Evolutionary conservation across 2,329 filamentous ascomycete genomes (phyloP).

Genomic region (Alternaria triticina): DNA sequence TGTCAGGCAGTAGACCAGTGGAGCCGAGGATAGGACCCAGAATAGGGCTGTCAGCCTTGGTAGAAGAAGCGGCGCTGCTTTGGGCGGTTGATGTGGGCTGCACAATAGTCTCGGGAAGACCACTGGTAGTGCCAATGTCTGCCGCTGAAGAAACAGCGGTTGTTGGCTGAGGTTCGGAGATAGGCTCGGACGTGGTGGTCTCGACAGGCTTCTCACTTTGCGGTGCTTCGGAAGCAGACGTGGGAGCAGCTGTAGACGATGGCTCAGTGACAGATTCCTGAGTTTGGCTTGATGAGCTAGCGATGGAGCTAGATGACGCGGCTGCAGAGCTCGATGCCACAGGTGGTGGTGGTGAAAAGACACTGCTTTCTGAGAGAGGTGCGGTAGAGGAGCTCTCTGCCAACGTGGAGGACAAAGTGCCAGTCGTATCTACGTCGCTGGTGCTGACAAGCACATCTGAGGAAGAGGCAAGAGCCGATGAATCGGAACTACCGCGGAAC

Average conservation of each 20-base stretch:
- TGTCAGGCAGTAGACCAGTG: constrained; percentile 10
- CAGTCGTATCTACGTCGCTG: constrained; percentile 18
- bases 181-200: neutral
- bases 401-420: constrained; percentile 15
- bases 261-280: neutral
- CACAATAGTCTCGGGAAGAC: constrained; percentile 8
- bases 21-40: constrained; percentile 4
- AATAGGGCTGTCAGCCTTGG: neutral
- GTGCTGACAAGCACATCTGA: constrained; percentile 13
- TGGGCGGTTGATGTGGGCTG: constrained; percentile 5
- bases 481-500: constrained; percentile 24
- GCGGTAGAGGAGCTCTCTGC: constrained; percentile 4
- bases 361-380: neutral
- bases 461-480: constrained; percentile 11
- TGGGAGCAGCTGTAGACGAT: neutral
- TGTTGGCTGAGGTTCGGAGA: constrained; percentile 4
- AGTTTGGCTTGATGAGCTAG: neutral
- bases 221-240: constrained; percentile 8
- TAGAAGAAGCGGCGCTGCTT: neutral
- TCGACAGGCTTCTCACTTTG: constrained; percentile 1
- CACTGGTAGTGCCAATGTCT: constrained; percentile 8
- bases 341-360: constrained; percentile 6
- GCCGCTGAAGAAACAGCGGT: constrained; percentile 1
- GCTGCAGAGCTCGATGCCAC: neutral
- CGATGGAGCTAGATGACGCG: neutral